Evolutionary conservation across 208 protist species (phyloP), one percentile per base, ranked within the genome.

Genomic region (Leishmania turanica): DNA sequence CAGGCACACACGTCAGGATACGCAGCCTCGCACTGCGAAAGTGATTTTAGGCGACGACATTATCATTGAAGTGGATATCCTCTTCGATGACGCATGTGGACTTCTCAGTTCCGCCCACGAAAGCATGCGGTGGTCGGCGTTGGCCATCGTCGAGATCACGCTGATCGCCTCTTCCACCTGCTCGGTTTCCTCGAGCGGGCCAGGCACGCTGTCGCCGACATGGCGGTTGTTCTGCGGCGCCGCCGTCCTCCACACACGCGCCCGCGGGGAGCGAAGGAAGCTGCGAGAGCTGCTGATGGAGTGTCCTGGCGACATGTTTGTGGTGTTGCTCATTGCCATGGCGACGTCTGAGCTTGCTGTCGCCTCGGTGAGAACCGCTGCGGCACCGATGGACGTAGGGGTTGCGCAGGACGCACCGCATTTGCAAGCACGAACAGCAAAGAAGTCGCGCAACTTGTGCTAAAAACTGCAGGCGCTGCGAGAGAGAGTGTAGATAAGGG

Each of bases 81-180:
- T 79, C 60, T 65, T 79, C 75, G 34, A 79, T 54, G 37, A 69
- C 75, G 45, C 60, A n/a, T 27, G 19, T 17, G 27, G 47, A 70
- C 40, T 47, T 47, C 31, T 79, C 58, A 27, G 34, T 27, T 24
- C 7, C 24, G 8, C n/a, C 60, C 56, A 64, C 19, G 37, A 68
- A n/a, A 78, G 8, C 60, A 42, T 47, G 31, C 60, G 13, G 9
- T 45, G 45, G 21, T 60, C 17, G 4, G 19, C 1, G 3, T 62
- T 4, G 31, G 31, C 53, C 53, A 62, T 40, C 5, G 72, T 31
- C 31, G 19, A 77, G 51, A 53, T 4, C 47, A 58, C 19, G 31
- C 51, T 40, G 47, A 64, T 27, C 11, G 53, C 51, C 15, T 77
- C 72, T 56, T 75, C 47, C 27, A 34, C 72, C 4, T 47, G 13